Base-by-base conservation (phyloP, 441 rosid genomes). In the Eruca vesicaria region DNA sequence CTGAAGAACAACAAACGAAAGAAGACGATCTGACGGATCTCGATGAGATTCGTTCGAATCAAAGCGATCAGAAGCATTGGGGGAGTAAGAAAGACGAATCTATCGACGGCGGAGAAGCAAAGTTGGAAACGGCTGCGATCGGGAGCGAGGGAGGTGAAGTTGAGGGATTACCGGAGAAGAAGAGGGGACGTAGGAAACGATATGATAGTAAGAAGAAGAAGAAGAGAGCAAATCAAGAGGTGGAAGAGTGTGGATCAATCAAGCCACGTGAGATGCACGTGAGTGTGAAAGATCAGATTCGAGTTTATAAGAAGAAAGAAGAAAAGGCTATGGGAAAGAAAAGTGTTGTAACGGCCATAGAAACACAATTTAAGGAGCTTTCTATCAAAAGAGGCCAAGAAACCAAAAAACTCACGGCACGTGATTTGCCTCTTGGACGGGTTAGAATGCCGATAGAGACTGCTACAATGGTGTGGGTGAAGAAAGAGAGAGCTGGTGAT, bases 391-490 rank as follows among this genome's bases (percentile, higher is more conserved):
- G 58, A 11, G 62, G 32, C 60, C 29, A 55, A 21, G 32, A 77
- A 9, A 59, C 38, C 11, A 45, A 9, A 35, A 18, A 31, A 3
- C 20, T n/a, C 0, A 63, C 57, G 53, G 23, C 56, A 16, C 28
- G 15, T 28, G 63, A 58, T 59, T 15, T 56, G 52, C 18, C 3
- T 14, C 20, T 7, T 26, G 56, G 15, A 7, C 57, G 48, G 36
- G 60, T n/a, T 29, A 43, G 38, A 63, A 55, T 2, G 64, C 56
- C 45, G 12, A 38, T 9, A 1, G 35, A 33, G 29, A 28, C 18
- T 58, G 35, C 66, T 28, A 20, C 52, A 66, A 77, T 66, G 80
- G 69, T 77, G 64, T 77, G 80, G 80, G 65, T 77, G 59, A 77
- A 77, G 80, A 77, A 77, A 41, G 77, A 63, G 32, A 63, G 26